Base-by-base conservation (phyloP, 2,329 filamentous ascomycete species). In the Fusarium torreyae region DNA sequence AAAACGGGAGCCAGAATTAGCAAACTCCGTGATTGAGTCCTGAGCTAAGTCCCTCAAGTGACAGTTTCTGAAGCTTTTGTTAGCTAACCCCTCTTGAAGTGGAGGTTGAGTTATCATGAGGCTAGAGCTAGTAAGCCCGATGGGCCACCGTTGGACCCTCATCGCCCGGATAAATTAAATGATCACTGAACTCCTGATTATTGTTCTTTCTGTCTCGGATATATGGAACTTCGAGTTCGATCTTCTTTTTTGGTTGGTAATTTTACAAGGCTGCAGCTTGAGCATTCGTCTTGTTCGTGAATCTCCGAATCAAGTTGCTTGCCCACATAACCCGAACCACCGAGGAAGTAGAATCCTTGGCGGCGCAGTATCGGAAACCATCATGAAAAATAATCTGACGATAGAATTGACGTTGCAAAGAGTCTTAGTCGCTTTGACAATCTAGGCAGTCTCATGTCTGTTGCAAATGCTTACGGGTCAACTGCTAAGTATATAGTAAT, bases 121-220 rank as follows among this genome's bases (percentile, higher is more conserved):
- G n/a, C 52, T 52, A 64, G 60, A 10, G n/a, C 52, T 52, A 64
- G 60, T 43, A 39, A 36, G 20, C 17, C 38, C 20, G 38, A 63
- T 14, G 20, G 28, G 44, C 43, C 43, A 63, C 58, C 33, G 7
- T 15, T 34, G 17, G 43, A 49, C 26, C 39, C 42, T 63, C 38
- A 26, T 63, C 10, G 10, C 33, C 54, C 5, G 7, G 54, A 24
- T 17, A 34, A 20, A 3, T 24, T 28, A 20, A 3, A 20, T 28
- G 15, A 11, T 36, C 5, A 5, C 8, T 3, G 15, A 42, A 28
- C 42, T 38, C 24, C 28, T 28, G 28, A 11, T 5, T 13, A 22
- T 24, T 15, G 20, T 24, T 4, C 36, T 11, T 26, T 2, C 33
- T 36, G 26, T 28, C 10, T 31, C 10, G 5, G 28, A 10, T 5